Conservation (phyloP, 495 filamentous ascomycete genomes). For the Choiromyces venosus region DNA sequence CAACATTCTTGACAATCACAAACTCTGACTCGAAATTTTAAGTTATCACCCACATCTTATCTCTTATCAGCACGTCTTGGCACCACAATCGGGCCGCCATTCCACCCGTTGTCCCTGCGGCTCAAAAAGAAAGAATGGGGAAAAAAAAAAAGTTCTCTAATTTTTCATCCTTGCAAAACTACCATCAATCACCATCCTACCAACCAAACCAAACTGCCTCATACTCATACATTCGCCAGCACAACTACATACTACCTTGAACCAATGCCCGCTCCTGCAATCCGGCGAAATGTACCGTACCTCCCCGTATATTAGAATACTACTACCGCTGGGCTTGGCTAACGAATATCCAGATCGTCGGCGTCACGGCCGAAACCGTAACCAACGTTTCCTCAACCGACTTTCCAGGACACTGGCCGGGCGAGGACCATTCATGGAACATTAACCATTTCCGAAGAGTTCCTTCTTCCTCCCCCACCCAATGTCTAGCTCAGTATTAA, state of each 20-base stretch:
- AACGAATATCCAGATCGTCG: conserved; percentile 58
- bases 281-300: neutral
- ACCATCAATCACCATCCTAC: neutral
- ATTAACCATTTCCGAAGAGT: conserved; percentile 65
- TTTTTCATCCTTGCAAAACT: neutral
- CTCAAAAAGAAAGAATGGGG: neutral
- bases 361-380: conserved; percentile 80
- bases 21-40: neutral
- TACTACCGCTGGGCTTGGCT: neutral
- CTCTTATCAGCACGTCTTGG: neutral
- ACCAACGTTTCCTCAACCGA: conserved; percentile 82
- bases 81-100: neutral
- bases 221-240: neutral
- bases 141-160: neutral
- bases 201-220: neutral
- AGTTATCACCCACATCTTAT: neutral
- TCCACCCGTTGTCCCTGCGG: neutral
- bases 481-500: neutral
- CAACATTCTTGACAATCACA: neutral
- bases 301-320: neutral
- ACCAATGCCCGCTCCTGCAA: neutral
- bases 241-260: neutral
- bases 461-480: conserved; percentile 17
- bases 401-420: conserved; percentile 82
- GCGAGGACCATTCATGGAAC: conserved; percentile 84